Conservation (phyloP, 1,284 basidiomycete species). For the Malassezia obtusa region DNA sequence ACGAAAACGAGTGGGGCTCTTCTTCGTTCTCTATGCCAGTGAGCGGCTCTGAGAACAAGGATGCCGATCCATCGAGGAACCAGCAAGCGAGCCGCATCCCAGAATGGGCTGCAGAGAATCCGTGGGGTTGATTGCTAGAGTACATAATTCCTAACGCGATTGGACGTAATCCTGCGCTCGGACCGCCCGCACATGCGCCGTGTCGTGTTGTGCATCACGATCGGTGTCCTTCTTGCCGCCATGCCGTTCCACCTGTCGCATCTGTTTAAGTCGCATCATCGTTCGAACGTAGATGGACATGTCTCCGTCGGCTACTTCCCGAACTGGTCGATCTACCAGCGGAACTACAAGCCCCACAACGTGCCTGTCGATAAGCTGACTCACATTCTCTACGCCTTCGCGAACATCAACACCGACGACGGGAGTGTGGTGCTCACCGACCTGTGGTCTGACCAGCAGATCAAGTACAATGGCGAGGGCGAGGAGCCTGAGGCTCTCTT, state of each 20-base stretch:
- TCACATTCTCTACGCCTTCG: conserved; percentile 79
- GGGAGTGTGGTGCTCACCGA: conserved; percentile 58
- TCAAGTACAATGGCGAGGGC: conserved; percentile 57
- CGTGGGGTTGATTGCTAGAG: conserved; percentile 2
- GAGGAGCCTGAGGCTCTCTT: conserved; percentile 59
- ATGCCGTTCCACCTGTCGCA: conserved; percentile 9
- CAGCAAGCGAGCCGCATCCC: neutral
- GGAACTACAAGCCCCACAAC: conserved; percentile 62
- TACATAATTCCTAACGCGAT: neutral
- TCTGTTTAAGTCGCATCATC: neutral
- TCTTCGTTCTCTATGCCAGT: neutral
- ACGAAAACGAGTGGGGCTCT: neutral
- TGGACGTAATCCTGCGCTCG: neutral
- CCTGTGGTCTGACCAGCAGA: conserved; percentile 64
- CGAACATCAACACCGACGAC: conserved; percentile 64
- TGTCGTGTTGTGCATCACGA: neutral
- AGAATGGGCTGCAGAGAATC: conserved; percentile 11
- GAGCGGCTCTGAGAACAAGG: no score
- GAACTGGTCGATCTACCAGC: conserved; percentile 82
- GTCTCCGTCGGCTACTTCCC: conserved; percentile 25
- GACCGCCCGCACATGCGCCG: neutral
- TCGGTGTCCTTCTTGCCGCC: neutral
- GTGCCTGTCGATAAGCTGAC: conserved; percentile 63
- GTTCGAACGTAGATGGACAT: neutral
- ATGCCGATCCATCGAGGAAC: no score